A percentile compares a stretch with the other conserved stretches of the same genome.
These are phyloP conservation scores for Nakaseomyces uthaithaninus DNA, from an alignment of 1,139 yeast genomes.

Conservation along the genomic window DNA sequence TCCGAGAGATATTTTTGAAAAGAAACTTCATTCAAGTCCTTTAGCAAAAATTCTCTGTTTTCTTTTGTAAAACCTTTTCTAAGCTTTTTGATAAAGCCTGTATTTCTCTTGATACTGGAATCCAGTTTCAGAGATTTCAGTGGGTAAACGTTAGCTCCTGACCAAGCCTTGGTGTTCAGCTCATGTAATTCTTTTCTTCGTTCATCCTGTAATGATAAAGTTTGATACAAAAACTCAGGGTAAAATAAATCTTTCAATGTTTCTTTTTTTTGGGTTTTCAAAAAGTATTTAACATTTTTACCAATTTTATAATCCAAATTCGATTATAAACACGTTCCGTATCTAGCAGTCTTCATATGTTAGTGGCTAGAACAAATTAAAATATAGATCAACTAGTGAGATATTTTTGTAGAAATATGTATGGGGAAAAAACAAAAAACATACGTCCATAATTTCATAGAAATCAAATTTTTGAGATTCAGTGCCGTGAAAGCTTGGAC, in stretches of 20 bases:
- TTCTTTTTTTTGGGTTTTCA: not conserved
- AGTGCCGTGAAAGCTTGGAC: too few relatives aligned
- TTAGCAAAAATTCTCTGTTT: constrained; percentile 39
- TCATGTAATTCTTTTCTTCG: constrained; percentile 36
- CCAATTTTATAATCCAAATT: too few relatives aligned
- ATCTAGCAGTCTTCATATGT: too few relatives aligned
- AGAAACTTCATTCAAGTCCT: constrained; percentile 56
- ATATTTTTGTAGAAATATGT: too few relatives aligned
- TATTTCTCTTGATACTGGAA: constrained; percentile 74
- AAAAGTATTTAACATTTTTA: not conserved
- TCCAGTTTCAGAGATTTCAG: constrained; percentile 43
- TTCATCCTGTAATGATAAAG: too few relatives aligned
- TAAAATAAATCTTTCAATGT: not conserved
- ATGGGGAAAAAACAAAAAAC: too few relatives aligned
- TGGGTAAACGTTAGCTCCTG: constrained; percentile 35
- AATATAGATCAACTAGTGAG: too few relatives aligned
- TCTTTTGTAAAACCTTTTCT: constrained; percentile 50
- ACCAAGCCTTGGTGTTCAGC: constrained; percentile 48
- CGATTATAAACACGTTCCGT: too few relatives aligned
- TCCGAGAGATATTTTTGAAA: constrained; percentile 75
- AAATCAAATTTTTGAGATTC: too few relatives aligned
- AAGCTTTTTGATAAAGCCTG: constrained; percentile 69
- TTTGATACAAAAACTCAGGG: too few relatives aligned
- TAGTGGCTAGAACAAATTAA: too few relatives aligned
- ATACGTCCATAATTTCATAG: constrained; percentile 5